These are phyloP conservation scores for Vanderwaltozyma polyspora DNA, from an alignment of 805 yeast genomes.

Conservation along the genomic window DNA sequence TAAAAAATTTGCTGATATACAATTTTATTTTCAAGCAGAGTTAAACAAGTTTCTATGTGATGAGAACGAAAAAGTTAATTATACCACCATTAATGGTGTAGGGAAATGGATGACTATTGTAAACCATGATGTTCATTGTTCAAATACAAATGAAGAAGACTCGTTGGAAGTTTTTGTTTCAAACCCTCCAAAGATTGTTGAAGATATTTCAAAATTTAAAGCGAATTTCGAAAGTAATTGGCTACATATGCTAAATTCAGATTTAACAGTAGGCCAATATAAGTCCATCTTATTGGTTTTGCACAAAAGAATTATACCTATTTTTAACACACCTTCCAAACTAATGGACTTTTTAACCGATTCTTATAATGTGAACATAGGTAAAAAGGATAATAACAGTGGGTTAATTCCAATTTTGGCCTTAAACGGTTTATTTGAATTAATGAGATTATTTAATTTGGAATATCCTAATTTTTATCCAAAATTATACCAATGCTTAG, in stretches of 20 bases:
- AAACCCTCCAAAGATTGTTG: slow-evolving; percentile 37
- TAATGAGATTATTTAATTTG: slow-evolving; percentile 70
- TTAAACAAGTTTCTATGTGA: slow-evolving; percentile 25
- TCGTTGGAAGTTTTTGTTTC: slow-evolving; percentile 31
- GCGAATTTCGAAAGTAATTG: slow-evolving; percentile 61
- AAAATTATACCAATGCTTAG: slow-evolving; percentile 71
- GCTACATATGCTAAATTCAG: slow-evolving; percentile 42
- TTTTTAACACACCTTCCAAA: slow-evolving; percentile 63
- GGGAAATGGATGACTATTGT: slow-evolving; percentile 31
- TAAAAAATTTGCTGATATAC: slow-evolving; percentile 59
- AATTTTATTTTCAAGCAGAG: slow-evolving; percentile 57
- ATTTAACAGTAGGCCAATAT: slow-evolving; percentile 43
- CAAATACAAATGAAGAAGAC: slow-evolving; percentile 26
- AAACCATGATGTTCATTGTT: slow-evolving; percentile 26
- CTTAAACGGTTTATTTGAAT: slow-evolving; percentile 74
- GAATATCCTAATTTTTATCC: slow-evolving; percentile 86
- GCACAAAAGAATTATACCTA: slow-evolving; percentile 79
- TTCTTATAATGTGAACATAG: slow-evolving; percentile 43
- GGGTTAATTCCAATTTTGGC: slow-evolving; percentile 65
- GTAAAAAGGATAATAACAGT: not conserved
- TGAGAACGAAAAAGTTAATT: slow-evolving; percentile 12
- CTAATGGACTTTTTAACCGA: slow-evolving; percentile 92
- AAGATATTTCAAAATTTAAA: slow-evolving; percentile 39
- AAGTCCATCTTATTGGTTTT: slow-evolving; percentile 57
- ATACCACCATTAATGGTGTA: slow-evolving; percentile 13